Base-by-base conservation (phyloP, 2,329 filamentous ascomycete species). In the Colletotrichum neosansevieriae region DNA sequence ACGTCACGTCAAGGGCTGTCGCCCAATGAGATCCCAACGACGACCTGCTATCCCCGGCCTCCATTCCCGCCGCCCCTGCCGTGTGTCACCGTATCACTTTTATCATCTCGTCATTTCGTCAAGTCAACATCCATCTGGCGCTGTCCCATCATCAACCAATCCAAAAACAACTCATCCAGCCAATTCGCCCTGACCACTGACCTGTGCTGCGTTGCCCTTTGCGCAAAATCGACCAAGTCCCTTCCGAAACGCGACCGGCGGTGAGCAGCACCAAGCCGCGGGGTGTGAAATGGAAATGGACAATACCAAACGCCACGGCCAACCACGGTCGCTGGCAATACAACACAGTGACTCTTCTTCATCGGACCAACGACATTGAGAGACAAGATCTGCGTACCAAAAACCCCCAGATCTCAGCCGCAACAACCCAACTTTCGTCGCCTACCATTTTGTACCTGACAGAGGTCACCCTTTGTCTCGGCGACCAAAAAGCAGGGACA, bases 351-450 rank as follows among this genome's bases (percentile, higher is more conserved):
- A 32, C 63, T 24, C 49, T 65, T 65, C 62, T 54, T 66, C 63
- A 63, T 54, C 42, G 45, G 45, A 4, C 29, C 24, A 24, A 49
- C 17, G 17, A 34, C 40, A 6, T 50, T 19, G 34, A 67, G 10
- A 67, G 58, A 63, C 42, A 63, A 42, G 64, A 67, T 67, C 59
- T 51, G 63, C 64, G 45, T 32, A 17, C 53, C 17, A 36, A 42
- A 45, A 34, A 42, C 44, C 45, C 53, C 44, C 45, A 53, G 58
- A 63, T 63, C 59, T 58, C 29, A 34, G 24, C 24, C 49, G 32
- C 12, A 38, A 11, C 32, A 40, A 51, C 59, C 59, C 21, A 21
- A 2, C 21, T 21, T 21, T 21, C 21, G 21, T 21, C 21, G 21
- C 21, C 2, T 21, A 21, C 21, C 21, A 38, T 58, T 34, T 32